A percentile compares a stretch with the other conserved stretches of the same genome.
phyloP scores from a whole-genome alignment of 345 rosid species.

The Firmiana major region DNA sequence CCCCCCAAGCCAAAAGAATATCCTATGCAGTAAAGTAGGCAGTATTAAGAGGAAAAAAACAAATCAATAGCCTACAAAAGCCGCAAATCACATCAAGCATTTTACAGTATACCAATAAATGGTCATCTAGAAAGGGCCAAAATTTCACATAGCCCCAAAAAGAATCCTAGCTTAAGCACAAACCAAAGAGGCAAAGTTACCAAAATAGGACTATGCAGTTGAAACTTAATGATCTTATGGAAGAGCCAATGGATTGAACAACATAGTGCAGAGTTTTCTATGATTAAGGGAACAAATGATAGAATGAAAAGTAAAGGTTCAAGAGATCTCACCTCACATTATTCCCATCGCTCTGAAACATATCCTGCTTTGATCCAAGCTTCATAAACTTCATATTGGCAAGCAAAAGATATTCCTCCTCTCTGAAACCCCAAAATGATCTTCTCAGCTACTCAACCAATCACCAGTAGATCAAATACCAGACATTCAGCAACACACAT shows the following conservation, averaged over 20 bases:
- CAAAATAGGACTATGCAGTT: not conserved
- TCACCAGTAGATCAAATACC: constrained; percentile 23
- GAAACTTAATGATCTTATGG: constrained; percentile 7
- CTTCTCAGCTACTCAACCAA: constrained; percentile 21
- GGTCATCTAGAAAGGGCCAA: constrained; percentile 4
- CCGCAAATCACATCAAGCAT: not conserved
- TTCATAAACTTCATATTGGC: constrained; percentile 91
- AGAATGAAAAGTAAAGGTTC: not conserved
- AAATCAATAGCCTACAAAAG: constrained; percentile 1
- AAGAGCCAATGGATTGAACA: constrained; percentile 16
- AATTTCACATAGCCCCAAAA: constrained; percentile 5
- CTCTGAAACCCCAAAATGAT: constrained; percentile 13
- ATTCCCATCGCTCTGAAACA: constrained; percentile 51
- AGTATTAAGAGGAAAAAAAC: not conserved
- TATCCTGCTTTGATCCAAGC: constrained; percentile 81
- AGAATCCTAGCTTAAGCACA: not conserved
- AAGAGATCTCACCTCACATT: constrained; percentile 40
- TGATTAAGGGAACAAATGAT: not conserved
- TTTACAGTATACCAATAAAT: not conserved
- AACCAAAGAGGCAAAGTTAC: constrained; percentile 6
- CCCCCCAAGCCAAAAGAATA: not conserved
- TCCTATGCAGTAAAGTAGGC: not conserved
- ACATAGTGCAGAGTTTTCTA: not conserved
- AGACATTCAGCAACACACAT: constrained; percentile 26
- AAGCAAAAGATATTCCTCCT: constrained; percentile 20